Evolutionary conservation across 495 filamentous ascomycete genomes (phyloP).

Genomic region (Podospora australis): DNA sequence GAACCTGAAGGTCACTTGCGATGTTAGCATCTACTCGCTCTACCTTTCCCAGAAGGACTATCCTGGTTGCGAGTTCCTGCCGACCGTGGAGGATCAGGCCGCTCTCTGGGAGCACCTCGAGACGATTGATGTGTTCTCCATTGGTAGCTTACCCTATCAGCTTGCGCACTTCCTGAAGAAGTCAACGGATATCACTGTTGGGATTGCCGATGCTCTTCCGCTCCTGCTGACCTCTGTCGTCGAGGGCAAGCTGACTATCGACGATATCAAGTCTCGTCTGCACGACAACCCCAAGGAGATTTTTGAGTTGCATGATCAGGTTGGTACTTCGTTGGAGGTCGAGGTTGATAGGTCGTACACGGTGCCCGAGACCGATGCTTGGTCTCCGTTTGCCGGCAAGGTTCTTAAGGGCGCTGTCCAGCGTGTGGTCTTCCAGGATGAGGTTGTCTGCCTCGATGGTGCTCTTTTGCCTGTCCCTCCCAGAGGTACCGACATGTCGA

Average conservation of each 20-base stretch:
- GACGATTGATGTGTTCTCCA: conserved; percentile 77
- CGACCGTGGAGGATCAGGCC: conserved; percentile 64
- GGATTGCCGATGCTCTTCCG: conserved; percentile 71
- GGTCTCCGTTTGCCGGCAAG: conserved; percentile 74
- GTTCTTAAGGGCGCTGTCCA: conserved; percentile 66
- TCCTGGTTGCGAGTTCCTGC: conserved; percentile 61
- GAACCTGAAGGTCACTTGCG: conserved; percentile 77
- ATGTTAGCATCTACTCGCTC: conserved; percentile 74
- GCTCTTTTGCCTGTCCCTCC: conserved; percentile 48
- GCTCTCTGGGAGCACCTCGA: conserved; percentile 72
- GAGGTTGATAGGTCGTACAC: conserved; percentile 65
- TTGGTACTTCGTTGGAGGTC: conserved; percentile 65
- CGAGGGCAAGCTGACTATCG: conserved; percentile 66
- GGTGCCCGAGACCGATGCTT: conserved; percentile 46
- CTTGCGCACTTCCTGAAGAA: conserved; percentile 55
- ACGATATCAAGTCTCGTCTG: conserved; percentile 63
- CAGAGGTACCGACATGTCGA: conserved; percentile 71
- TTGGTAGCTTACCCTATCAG: conserved; percentile 78
- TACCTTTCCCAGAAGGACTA: conserved; percentile 72
- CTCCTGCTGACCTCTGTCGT: conserved; percentile 72
- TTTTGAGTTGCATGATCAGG: conserved; percentile 80
- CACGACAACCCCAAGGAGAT: conserved; percentile 81
- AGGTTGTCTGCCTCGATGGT: conserved; percentile 73
- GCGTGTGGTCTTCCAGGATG: conserved; percentile 70
- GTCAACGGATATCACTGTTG: conserved; percentile 46